A percentile compares a stretch with the other conserved stretches of the same genome.
phyloP scores from a whole-genome alignment of 2,329 filamentous ascomycete species.

The Blumeria graminis region DNA sequence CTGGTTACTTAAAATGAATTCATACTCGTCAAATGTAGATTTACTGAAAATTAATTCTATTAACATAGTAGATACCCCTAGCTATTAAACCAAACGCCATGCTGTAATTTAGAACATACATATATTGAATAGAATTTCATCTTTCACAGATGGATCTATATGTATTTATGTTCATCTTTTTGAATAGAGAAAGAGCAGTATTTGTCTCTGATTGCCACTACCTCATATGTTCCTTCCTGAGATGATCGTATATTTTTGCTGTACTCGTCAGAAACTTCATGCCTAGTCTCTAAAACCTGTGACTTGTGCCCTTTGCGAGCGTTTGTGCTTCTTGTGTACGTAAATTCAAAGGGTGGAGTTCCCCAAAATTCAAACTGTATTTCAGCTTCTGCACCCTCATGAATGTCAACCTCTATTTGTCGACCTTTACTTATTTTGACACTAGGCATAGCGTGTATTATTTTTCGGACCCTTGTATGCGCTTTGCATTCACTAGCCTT shows the following conservation, averaged over 20 bases:
- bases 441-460: constrained; percentile 76
- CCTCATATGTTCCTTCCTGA: constrained; percentile 92
- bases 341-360: constrained; percentile 91
- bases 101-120: no score
- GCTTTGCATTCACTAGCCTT: constrained; percentile 73
- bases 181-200: constrained; percentile 73
- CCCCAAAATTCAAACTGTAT: constrained; percentile 91
- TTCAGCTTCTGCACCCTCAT: constrained; percentile 84
- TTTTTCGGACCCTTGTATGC: constrained; percentile 51
- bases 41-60: no score
- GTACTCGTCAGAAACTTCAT: constrained; percentile 63
- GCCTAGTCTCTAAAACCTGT: constrained; percentile 68
- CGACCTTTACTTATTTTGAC: constrained; percentile 73
- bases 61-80: no score
- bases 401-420: constrained; percentile 68
- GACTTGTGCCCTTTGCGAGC: constrained; percentile 52
- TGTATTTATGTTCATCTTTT: constrained; percentile 24
- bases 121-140: no score
- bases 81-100: no score
- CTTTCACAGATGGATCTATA: no score
- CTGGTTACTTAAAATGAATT: no score
- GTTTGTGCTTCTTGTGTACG: constrained; percentile 79
- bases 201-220: constrained; percentile 83
- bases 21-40: no score
- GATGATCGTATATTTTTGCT: constrained; percentile 62